Evolutionary conservation across 306 rosid genomes (phyloP).

Genomic region (Rosa chinensis): DNA sequence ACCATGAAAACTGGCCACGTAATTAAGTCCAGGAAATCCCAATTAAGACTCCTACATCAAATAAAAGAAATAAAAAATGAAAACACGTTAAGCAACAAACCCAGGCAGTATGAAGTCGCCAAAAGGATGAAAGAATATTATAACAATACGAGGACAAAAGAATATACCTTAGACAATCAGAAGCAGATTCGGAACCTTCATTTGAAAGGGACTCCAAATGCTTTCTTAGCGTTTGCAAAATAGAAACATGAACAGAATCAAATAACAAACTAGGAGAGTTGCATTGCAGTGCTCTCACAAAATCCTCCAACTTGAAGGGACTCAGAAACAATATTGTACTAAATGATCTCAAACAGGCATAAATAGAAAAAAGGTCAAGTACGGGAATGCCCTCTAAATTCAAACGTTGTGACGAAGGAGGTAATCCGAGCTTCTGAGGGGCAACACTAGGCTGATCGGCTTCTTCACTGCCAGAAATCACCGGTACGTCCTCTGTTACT

Average conservation of each 20-base stretch:
- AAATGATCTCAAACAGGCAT: constrained; percentile 82
- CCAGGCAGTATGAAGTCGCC: constrained; percentile 5
- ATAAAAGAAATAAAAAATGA: not conserved
- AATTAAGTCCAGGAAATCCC: constrained; percentile 86
- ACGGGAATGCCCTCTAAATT: constrained; percentile 67
- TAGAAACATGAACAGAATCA: constrained; percentile 79
- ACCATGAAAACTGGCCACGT: constrained; percentile 96
- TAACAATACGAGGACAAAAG: constrained; percentile 13
- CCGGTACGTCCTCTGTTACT: constrained; percentile 56
- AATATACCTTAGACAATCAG: constrained; percentile 73
- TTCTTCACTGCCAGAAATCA: constrained; percentile 37
- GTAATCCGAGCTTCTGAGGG: constrained; percentile 61
- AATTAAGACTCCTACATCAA: constrained; percentile 79
- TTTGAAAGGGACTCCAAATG: constrained; percentile 84
- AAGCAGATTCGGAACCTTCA: constrained; percentile 88
- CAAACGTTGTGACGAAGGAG: constrained; percentile 78
- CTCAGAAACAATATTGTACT: constrained; percentile 85
- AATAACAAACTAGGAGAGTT: constrained; percentile 62
- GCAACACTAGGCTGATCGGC: constrained; percentile 41
- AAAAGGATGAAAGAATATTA: constrained; percentile 28
- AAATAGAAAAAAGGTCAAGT: constrained; percentile 84
- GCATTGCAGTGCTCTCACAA: constrained; percentile 65
- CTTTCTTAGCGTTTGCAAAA: constrained; percentile 74
- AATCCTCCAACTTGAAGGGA: constrained; percentile 91
- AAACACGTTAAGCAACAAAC: constrained; percentile 14